A percentile compares a stretch with the other conserved stretches of the same genome.
phyloP scores from a whole-genome alignment of 441 rosid species.

The Hura crepitans region DNA sequence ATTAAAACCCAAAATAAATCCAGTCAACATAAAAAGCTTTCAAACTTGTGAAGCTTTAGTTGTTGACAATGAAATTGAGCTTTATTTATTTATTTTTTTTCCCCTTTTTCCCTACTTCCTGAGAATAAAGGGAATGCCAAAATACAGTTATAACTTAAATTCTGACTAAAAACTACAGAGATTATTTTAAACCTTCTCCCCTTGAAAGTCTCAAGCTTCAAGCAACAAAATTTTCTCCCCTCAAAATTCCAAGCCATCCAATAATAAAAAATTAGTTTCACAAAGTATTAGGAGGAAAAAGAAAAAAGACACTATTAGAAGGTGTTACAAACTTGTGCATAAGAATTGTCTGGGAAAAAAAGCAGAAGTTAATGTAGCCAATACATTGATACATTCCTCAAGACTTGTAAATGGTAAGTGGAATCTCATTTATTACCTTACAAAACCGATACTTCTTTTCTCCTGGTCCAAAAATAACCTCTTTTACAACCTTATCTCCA shows the following conservation, averaged over 20 bases:
- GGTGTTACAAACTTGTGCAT: neutral
- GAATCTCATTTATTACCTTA: constrained; percentile 49
- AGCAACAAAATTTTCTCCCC: neutral
- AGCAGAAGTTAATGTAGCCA: neutral
- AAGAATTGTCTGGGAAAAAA: neutral
- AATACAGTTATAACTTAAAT: neutral
- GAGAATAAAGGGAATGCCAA: neutral
- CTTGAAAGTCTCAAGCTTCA: neutral
- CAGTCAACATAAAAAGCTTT: constrained; percentile 9
- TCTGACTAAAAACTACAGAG: neutral
- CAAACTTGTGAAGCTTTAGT: constrained; percentile 5
- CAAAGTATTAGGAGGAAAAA: neutral
- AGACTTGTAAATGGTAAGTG: neutral
- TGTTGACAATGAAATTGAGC: neutral
- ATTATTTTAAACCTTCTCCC: neutral
- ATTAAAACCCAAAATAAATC: constrained; percentile 6
- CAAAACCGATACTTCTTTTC: constrained; percentile 65
- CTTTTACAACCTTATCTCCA: constrained; percentile 66
- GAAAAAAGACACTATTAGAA: neutral
- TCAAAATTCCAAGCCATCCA: neutral
- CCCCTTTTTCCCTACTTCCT: neutral
- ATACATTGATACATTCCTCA: neutral
- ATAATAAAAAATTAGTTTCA: neutral
- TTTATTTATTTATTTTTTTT: neutral
- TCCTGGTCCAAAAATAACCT: constrained; percentile 64